Percentiles rank a stretch among this genome's conserved stretches.
These are phyloP conservation scores for Phytophthora ohioensis DNA, from an alignment of 352 stramenopile genomes.

Conservation along the genomic window DNA sequence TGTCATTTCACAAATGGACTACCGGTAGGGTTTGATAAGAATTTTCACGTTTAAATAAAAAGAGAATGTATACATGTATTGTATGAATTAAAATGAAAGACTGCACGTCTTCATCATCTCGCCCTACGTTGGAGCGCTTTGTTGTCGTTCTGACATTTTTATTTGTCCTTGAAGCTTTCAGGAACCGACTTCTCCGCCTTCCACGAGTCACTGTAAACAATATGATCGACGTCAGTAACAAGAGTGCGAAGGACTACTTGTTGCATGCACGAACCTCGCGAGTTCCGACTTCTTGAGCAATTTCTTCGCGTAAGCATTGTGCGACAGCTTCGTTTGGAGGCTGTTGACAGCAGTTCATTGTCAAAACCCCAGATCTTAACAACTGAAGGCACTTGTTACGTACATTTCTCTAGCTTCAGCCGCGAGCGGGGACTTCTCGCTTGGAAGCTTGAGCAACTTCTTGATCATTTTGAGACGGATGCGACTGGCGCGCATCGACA, in stretches of 20 bases:
- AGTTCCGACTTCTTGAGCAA: slow-evolving; percentile 23
- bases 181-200: background rate
- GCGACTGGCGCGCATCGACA: slow-evolving; percentile 20
- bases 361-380: background rate
- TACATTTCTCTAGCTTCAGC: slow-evolving; percentile 29
- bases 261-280: slow-evolving; percentile 1
- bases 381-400: background rate
- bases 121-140: background rate
- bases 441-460: slow-evolving; percentile 21
- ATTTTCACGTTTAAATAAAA: too few species aligned
- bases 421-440: slow-evolving; percentile 21
- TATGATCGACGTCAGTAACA: background rate
- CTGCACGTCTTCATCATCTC: too few species aligned
- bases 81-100: too few species aligned
- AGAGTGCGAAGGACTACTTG: background rate
- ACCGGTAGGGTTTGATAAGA: too few species aligned
- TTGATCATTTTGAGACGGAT: slow-evolving; percentile 22
- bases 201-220: background rate
- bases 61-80: too few species aligned
- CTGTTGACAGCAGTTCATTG: background rate
- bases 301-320: slow-evolving; percentile 33
- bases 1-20: too few species aligned
- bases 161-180: slow-evolving; percentile 29
- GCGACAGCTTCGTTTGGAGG: slow-evolving; percentile 19
- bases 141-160: background rate